Evolutionary conservation across 345 rosid species (phyloP).

Genomic region (Moricandia arvensis): DNA sequence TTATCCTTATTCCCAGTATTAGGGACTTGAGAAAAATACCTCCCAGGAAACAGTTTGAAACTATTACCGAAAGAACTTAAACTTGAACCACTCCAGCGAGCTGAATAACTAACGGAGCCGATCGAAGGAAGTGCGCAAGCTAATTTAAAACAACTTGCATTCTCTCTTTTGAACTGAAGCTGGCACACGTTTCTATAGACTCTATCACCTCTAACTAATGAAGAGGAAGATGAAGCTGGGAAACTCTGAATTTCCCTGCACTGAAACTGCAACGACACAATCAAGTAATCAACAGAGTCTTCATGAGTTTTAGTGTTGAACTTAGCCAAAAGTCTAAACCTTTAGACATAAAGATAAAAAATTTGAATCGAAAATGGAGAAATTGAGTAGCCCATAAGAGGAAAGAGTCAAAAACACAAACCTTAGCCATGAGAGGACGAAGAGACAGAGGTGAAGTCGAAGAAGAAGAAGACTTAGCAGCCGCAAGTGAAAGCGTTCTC

Average conservation of each 20-base stretch:
- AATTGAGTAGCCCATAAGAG: not conserved
- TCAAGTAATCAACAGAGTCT: slow-evolving; percentile 5
- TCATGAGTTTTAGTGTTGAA: slow-evolving; percentile 7
- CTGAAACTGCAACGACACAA: slow-evolving; percentile 41
- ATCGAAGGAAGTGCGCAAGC: slow-evolving; percentile 23
- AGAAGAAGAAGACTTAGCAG: slow-evolving; percentile 31
- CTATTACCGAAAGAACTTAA: slow-evolving; percentile 26
- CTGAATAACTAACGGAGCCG: slow-evolving; percentile 26
- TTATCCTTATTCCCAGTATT: slow-evolving; percentile 16
- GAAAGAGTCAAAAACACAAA: slow-evolving; percentile 24
- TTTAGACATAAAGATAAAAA: not conserved
- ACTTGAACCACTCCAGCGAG: slow-evolving; percentile 24
- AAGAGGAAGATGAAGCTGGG: slow-evolving; percentile 26
- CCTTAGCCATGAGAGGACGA: slow-evolving; percentile 54
- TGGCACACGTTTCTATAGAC: slow-evolving; percentile 33
- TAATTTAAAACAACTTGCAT: slow-evolving; percentile 25
- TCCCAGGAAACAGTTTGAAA: slow-evolving; percentile 28
- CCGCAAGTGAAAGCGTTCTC: slow-evolving; percentile 29
- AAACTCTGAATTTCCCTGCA: slow-evolving; percentile 37
- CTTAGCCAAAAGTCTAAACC: not conserved
- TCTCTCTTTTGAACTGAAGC: slow-evolving; percentile 32
- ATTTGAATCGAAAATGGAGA: not conserved
- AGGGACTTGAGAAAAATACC: slow-evolving; percentile 45
- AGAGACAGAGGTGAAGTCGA: slow-evolving; percentile 40
- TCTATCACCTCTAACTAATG: slow-evolving; percentile 13